Base-by-base conservation (phyloP, 2,329 filamentous ascomycete species). In the Coleophoma crateriformis region DNA sequence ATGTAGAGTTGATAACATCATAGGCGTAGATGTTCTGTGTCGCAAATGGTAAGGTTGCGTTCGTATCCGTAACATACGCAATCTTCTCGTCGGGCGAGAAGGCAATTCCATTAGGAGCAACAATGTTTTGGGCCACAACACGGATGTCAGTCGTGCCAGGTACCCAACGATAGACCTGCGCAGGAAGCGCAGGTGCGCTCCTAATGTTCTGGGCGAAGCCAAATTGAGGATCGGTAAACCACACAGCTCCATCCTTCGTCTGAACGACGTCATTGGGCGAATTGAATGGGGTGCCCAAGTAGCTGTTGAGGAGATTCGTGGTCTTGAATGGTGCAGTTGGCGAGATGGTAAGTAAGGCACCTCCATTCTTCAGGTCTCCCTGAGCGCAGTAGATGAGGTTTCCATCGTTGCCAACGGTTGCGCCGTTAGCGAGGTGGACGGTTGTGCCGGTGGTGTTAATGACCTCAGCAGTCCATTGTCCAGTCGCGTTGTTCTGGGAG, bases 211-310 rank as follows among this genome's bases (percentile, higher is more conserved):
- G 80, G 41, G 76, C 67, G 50, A 71, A 78, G 4, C 78, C 81
- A 51, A 84, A 84, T 6, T 75, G 69, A 0, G 77, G 75, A 50
- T 85, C 81, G 1, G 80, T 84, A 56, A 85, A 84, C 67, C 81
- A 85, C 13, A 84, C 63, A 19, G 81, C 74, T 20, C 72, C 71
- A 46, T 74, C 81, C 13, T 62, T 61, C 20, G 79, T 71, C 54
- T 81, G 72, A 4, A 71, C 68, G 0, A 78, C 69, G 50, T 84
- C 81, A 53, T 84, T 84, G 15, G 81, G 64, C 0, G 79, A 82
- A 60, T 74, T 80, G 65, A 83, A 84, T 42, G 49, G 71, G 4
- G 76, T 72, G 20, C 81, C 79, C 45, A 77, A 79, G 60, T 70
- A 85, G 62, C 79, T 81, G 59, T 82, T 81, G 20, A 85, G 51